phyloP scores from a whole-genome alignment of 108 stramenopile species.

The Discostella stelligeroides region DNA sequence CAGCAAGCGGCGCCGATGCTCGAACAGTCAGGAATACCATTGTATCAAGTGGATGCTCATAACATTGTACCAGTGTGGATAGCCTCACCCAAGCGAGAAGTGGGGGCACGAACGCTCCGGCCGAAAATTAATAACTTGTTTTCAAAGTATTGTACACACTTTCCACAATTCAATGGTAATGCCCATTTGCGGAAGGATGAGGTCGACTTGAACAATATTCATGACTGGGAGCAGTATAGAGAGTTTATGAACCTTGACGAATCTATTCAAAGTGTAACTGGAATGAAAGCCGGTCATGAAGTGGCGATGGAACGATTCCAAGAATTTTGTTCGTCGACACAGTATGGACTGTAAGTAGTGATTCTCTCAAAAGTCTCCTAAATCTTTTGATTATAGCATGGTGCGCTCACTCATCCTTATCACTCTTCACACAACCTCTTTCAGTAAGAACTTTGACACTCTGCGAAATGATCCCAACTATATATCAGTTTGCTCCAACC shows the following conservation, averaged over 20 bases:
- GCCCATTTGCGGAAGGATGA: slow-evolving; percentile 43
- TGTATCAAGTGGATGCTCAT: slow-evolving; percentile 97
- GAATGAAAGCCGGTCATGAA: slow-evolving; percentile 72
- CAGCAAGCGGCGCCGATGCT: slow-evolving; percentile 54
- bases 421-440: slow-evolving; percentile 35
- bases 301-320: slow-evolving; percentile 76
- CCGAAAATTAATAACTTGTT: slow-evolving; percentile 89
- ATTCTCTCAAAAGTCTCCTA: no score
- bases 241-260: slow-evolving; percentile 67
- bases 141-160: slow-evolving; percentile 67
- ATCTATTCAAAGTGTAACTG: slow-evolving; percentile 58
- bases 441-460: slow-evolving; percentile 70
- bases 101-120: slow-evolving; percentile 96
- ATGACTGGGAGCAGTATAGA: slow-evolving; percentile 53
- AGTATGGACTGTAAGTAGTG: slow-evolving; percentile 49
- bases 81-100: slow-evolving; percentile 90
- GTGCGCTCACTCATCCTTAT: not conserved
- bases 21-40: slow-evolving; percentile 58
- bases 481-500: slow-evolving; percentile 65
- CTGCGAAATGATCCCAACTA: slow-evolving; percentile 94
- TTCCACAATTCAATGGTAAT: slow-evolving; percentile 74
- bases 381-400: not conserved
- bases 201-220: slow-evolving; percentile 24
- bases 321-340: slow-evolving; percentile 61
- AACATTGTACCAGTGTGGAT: slow-evolving; percentile 98